Conservation (phyloP, 352 stramenopile genomes). For the Globisporangium splendens region DNA sequence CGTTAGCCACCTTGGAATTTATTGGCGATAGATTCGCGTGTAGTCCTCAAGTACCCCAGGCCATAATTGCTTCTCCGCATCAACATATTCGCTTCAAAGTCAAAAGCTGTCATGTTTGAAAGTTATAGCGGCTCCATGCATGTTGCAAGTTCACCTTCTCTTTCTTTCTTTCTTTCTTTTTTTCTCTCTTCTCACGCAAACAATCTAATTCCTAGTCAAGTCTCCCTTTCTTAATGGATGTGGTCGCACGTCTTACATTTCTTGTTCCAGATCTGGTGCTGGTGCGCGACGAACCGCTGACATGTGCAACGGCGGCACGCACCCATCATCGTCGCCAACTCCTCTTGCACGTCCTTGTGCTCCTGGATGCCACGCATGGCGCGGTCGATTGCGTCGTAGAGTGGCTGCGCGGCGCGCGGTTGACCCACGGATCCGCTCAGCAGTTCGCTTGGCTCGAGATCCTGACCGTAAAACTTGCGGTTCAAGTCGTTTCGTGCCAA, state of each 20-base stretch:
- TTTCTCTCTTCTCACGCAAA: too few species aligned
- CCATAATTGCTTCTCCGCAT: too few species aligned
- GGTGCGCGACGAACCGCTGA: constrained; percentile 16
- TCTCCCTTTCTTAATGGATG: constrained; percentile 10
- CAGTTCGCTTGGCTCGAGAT: constrained; percentile 23
- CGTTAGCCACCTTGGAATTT: too few species aligned
- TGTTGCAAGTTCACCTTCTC: too few species aligned
- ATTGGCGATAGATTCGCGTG: too few species aligned
- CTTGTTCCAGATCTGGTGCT: constrained; percentile 23
- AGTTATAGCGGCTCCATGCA: too few species aligned
- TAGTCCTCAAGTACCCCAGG: too few species aligned
- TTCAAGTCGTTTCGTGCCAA: constrained; percentile 64
- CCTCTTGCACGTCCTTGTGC: constrained; percentile 5
- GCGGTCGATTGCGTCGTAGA: constrained; percentile 28
- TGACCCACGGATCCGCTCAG: constrained; percentile 24
- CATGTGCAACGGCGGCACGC: constrained; percentile 17
- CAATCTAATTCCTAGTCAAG: too few species aligned
- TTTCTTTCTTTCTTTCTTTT: too few species aligned
- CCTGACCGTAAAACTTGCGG: constrained; percentile 76
- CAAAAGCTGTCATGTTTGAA: too few species aligned
- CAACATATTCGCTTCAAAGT: too few species aligned
- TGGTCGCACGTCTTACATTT: constrained; percentile 27
- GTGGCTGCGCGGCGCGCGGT: constrained; percentile 13
- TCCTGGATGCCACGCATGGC: constrained; percentile 20
- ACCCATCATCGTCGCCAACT: constrained; percentile 12